Conservation (phyloP, 352 stramenopile genomes). For the Pythium chondricola region DNA sequence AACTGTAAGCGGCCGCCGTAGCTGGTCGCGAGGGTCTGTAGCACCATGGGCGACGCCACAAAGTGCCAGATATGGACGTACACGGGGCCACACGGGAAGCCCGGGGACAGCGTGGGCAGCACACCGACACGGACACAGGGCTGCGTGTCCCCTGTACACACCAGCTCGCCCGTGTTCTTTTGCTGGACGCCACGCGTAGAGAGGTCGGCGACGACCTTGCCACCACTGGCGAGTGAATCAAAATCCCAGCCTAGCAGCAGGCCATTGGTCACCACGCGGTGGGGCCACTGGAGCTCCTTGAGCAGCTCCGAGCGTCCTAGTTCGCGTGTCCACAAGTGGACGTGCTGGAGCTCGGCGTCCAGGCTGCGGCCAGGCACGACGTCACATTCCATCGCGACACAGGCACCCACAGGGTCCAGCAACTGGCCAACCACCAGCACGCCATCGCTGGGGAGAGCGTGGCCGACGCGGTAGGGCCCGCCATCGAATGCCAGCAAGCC, state of each 20-base stretch:
- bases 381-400: no score
- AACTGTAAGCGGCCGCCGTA: conserved; percentile 68
- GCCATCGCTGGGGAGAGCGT: conserved; percentile 22
- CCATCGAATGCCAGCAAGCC: conserved; percentile 64
- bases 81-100: conserved; percentile 57
- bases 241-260: conserved; percentile 69
- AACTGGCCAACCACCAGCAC: conserved; percentile 45
- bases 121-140: conserved; percentile 28
- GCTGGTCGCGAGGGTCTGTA: conserved; percentile 24
- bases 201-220: conserved; percentile 35
- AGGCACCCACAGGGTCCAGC: conserved; percentile 15
- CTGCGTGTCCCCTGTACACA: conserved; percentile 13
- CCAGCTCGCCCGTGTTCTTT: conserved; percentile 37
- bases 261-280: conserved; percentile 42
- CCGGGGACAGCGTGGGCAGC: conserved; percentile 30
- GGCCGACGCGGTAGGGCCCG: conserved; percentile 41
- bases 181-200: conserved; percentile 35
- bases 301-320: conserved; percentile 41
- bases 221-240: conserved; percentile 14
- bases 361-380: conserved; percentile 24
- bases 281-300: conserved; percentile 47
- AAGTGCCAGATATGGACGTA: conserved; percentile 75
- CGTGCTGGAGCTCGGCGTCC: conserved; percentile 42
- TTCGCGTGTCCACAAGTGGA: conserved; percentile 51
- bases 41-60: conserved; percentile 26